Evolutionary conservation across 768 basidiomycete species (phyloP), one percentile per base, ranked within the genome.

Genomic region (Lactarius hengduanensis): DNA sequence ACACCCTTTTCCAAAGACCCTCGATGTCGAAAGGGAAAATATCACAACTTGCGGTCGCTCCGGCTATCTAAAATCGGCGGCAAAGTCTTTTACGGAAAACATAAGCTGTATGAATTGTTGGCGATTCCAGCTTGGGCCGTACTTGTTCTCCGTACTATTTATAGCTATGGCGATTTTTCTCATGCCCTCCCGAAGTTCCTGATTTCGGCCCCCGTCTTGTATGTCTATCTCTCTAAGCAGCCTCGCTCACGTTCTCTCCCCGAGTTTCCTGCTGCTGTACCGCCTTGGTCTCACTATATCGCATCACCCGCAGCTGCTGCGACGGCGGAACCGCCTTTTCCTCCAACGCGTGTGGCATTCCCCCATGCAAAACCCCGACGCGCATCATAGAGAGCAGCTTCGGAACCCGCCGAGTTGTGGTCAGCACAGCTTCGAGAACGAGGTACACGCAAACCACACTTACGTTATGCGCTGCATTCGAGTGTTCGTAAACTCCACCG

Each of bases 401-500:
- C 38, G 57, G 26, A 28, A 59, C 70, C 18, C 30, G 30, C 15
- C 32, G 22, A 62, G 59, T 15, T 15, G 18, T 22, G 8, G 26
- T 36, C 22, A 34, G 16, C 53, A 70, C 38, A 69, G 61, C 34
- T 59, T 22, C 36, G 1, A 50, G 54, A 20, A 28, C 9, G 3
- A 40, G 50, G 16, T 4, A 43, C 59, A 20, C 30, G 41, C 28
- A 40, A 16, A 56, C 10, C 26, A 36, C 5, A 76, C 86, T 53
- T 72, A 88, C 87, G 73, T 93, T 92, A 76, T 94, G 90, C 6
- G 92, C 90, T 56, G 91, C 90, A 72, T 93, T 93, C 41, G 89
- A 91, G 72, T 93, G 92, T 70, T 90, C 90, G 73, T 92, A 92
- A 0, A 94, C 88, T 65, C 90, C 91, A 67, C 94, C 94, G 73